Conservation (phyloP, 768 basidiomycete genomes). For the Auriscalpium vulgare region DNA sequence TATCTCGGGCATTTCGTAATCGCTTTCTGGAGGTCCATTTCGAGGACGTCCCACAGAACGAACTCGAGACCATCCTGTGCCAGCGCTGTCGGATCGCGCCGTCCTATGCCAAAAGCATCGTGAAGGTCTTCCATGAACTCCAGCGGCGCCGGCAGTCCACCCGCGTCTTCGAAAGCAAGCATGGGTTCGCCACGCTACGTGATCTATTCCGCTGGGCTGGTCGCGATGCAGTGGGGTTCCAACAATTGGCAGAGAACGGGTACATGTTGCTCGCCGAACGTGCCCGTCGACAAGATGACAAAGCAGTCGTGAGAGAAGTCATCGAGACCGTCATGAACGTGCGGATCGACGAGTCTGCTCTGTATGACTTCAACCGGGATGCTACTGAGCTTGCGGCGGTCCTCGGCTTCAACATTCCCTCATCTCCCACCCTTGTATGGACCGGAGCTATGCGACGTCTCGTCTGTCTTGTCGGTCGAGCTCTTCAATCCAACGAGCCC, state of each 20-base stretch:
- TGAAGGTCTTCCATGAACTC: constrained; percentile 85
- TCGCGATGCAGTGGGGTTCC: constrained; percentile 80
- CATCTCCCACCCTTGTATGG: constrained; percentile 65
- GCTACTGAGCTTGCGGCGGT: constrained; percentile 34
- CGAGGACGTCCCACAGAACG: constrained; percentile 89
- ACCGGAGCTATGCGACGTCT: constrained; percentile 88
- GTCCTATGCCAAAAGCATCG: constrained; percentile 86
- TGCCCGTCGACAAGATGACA: constrained; percentile 78
- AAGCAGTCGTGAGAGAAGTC: constrained; percentile 82
- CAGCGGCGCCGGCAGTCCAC: constrained; percentile 86
- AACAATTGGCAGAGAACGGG: constrained; percentile 91
- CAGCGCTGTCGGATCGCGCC: constrained; percentile 90
- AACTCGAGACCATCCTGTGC: constrained; percentile 90
- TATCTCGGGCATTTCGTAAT: constrained; percentile 94
- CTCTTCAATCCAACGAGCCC: constrained; percentile 86
- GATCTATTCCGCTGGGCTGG: constrained; percentile 98
- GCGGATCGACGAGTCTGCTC: constrained; percentile 55
- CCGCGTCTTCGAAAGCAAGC: constrained; percentile 95
- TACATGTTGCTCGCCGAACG: constrained; percentile 97
- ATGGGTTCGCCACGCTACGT: constrained; percentile 92
- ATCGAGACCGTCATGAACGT: constrained; percentile 89
- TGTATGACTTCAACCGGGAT: constrained; percentile 55
- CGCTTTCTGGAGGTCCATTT: constrained; percentile 98
- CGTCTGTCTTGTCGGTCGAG: constrained; percentile 77
- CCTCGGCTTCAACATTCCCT: constrained; percentile 49